Base-by-base conservation (phyloP, 2,329 filamentous ascomycete species). In the Lasiodiplodia theobromae region DNA sequence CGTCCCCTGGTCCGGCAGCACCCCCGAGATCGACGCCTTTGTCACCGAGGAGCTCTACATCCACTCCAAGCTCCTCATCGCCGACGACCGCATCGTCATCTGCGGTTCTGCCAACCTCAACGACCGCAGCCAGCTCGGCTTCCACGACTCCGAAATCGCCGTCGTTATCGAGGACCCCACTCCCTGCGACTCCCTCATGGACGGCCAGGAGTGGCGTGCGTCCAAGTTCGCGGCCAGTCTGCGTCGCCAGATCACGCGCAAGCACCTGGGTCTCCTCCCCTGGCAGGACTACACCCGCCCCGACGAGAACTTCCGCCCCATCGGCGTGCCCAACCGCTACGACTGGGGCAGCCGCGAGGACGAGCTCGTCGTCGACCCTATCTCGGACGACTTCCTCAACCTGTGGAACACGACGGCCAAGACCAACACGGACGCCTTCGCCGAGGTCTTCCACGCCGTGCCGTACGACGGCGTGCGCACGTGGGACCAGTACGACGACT, bases 71-170 rank as follows among this genome's bases (percentile, higher is more conserved):
- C 81, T 92, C 23, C 85, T 93, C 69, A 96, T 97, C 69, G 92
- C 91, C 54, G 93, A 97, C 75, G 94, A 97, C 77, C 86, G 88
- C 8, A 85, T 92, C 62, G 92, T 93, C 68, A 94, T 97, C 72
- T 94, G 92, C 77, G 93, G 94, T 71, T 93, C 87, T 67, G 88
- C 88, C 28, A 91, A 91, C 73, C 82, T 91, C 74, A 91, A 91
- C 73, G 89, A 90, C 73, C 84, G 88, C 67, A 94, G 91, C 3
- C 92, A 97, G 81, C 87, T 96, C 4, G 93, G 93, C 44, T 86
- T 88, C 69, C 93, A 96, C 79, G 94, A 97, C 81, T 93, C 90
- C 0, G 94, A 97, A 77, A 93, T 97, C 67, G 93, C 93, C n/a
- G 91, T 96, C 71, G 86, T 96, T 68, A 92, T 97, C 74, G 91